Conservation (phyloP, 2,329 filamentous ascomycete genomes). For the Penicillium occitanis region DNA sequence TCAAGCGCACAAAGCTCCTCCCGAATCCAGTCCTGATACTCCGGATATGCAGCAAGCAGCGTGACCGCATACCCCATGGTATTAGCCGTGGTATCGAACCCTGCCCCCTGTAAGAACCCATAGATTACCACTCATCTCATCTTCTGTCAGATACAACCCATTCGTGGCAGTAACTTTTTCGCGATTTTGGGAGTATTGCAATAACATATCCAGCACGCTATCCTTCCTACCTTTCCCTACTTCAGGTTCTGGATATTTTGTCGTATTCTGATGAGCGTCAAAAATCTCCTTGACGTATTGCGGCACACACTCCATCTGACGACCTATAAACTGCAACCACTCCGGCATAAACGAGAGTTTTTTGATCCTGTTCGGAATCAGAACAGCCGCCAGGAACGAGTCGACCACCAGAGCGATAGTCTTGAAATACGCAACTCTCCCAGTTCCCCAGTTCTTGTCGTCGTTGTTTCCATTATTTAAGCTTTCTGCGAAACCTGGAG, state of each 20-base stretch:
- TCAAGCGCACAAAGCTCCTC: conserved; percentile 49
- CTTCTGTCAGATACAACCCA: conserved; percentile 33
- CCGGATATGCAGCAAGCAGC: conserved; percentile 47
- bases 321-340: conserved; percentile 29
- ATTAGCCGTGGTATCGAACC: conserved; percentile 53
- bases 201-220: conserved; percentile 34
- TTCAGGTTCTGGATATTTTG: not conserved
- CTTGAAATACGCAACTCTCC: conserved; percentile 33
- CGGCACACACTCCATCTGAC: conserved; percentile 31
- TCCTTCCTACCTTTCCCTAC: conserved; percentile 22
- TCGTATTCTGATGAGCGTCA: conserved; percentile 21
- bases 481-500: conserved; percentile 26
- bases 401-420: conserved; percentile 34
- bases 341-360: conserved; percentile 29
- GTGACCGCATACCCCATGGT: conserved; percentile 52
- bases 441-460: conserved; percentile 19
- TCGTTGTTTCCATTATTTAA: not conserved
- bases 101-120: conserved; percentile 50
- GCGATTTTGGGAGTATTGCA: conserved; percentile 29
- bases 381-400: conserved; percentile 30
- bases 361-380: conserved; percentile 31
- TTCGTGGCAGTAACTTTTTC: conserved; percentile 21
- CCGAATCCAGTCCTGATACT: conserved; percentile 54
- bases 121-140: conserved; percentile 48
- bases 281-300: conserved; percentile 32